Evolutionary conservation across 345 rosid genomes (phyloP).

Genomic region (Psidium guajava): DNA sequence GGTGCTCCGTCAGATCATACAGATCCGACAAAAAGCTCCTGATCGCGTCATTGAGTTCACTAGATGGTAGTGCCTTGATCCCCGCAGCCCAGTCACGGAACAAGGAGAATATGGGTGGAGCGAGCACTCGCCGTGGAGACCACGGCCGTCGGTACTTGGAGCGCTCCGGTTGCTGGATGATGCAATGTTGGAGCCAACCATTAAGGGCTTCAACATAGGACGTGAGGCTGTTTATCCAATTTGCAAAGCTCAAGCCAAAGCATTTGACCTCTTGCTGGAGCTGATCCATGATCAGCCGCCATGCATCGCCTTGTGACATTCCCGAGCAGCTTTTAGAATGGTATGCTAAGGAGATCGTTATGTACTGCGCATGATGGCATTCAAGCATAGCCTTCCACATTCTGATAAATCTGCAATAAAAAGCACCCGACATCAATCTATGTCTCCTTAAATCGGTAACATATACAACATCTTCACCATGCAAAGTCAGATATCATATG

Average conservation of each 20-base stretch:
- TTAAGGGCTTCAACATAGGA: slow-evolving; percentile 68
- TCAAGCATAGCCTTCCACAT: slow-evolving; percentile 98
- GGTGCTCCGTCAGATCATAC: slow-evolving; percentile 26
- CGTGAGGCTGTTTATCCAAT: slow-evolving; percentile 58
- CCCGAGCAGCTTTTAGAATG: slow-evolving; percentile 49
- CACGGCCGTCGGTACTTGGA: slow-evolving; percentile 44
- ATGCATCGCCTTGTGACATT: slow-evolving; percentile 21
- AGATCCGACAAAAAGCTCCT: slow-evolving; percentile 51
- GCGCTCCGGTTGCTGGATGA: slow-evolving; percentile 65
- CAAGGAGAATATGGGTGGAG: slow-evolving; percentile 74
- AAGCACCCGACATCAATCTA: neutral
- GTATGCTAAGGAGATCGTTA: slow-evolving; percentile 84
- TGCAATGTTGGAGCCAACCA: slow-evolving; percentile 78
- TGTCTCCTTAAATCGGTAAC: neutral
- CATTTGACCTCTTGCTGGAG: slow-evolving; percentile 65
- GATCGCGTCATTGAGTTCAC: slow-evolving; percentile 52
- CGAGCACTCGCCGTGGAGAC: slow-evolving; percentile 63
- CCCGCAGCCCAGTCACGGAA: slow-evolving; percentile 80
- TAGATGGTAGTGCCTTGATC: slow-evolving; percentile 49
- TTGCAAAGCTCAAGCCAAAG: slow-evolving; percentile 72
- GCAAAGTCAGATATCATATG: neutral
- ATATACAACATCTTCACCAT: neutral
- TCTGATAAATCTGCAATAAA: slow-evolving; percentile 47
- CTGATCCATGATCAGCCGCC: slow-evolving; percentile 39
- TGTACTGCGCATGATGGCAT: slow-evolving; percentile 87